Base-by-base conservation (phyloP, 2,329 filamentous ascomycete genomes). In the Tolypocladium capitatum region DNA sequence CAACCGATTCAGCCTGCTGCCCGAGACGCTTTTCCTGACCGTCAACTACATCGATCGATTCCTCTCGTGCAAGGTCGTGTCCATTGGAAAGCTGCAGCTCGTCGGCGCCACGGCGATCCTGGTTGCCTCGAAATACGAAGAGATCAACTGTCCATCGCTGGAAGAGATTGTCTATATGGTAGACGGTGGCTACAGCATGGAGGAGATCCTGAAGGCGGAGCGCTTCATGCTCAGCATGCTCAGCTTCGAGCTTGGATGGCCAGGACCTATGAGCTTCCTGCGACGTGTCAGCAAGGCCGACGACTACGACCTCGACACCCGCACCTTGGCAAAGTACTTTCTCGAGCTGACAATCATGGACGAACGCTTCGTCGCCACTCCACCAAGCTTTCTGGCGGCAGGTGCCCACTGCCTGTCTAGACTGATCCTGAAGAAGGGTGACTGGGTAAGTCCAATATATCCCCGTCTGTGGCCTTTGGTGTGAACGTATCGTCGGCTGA, bases 151-250 rank as follows among this genome's bases (percentile, higher is more conserved):
- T 65, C 92, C 90, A 24, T 95, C 91, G 1, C 81, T 98, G 21
- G 79, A 85, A 52, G 92, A 98, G 71, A 94, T 98, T 59, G 86
- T 95, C 51, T 97, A 91, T 72, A 97, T 98, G 91, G 92, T 98
- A 36, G 92, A 98, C 62, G 79, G 82, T 40, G 89, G 88, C 48
- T 98, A 96, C 68, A 85, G 78, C 3, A 76, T 79, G 16, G 90
- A 96, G 49, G 92, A 97, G 69, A 91, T 98, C 49, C 77, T 97
- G 55, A 96, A 97, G 71, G 92, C 92, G 0, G 92, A 98, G 68
- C 83, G 90, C 13, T 97, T 95, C 71, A 98, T 98, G 90, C 78
- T 98, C 46, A 94, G 81, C 66, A 94, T 96, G 84, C 80, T 98
- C 47, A 79, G 88, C 58, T 98, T 95, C 62, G 89, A 96, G 68